Base-by-base conservation (phyloP, 73 alveolate species). In the Symbiodinium pilosum region DNA sequence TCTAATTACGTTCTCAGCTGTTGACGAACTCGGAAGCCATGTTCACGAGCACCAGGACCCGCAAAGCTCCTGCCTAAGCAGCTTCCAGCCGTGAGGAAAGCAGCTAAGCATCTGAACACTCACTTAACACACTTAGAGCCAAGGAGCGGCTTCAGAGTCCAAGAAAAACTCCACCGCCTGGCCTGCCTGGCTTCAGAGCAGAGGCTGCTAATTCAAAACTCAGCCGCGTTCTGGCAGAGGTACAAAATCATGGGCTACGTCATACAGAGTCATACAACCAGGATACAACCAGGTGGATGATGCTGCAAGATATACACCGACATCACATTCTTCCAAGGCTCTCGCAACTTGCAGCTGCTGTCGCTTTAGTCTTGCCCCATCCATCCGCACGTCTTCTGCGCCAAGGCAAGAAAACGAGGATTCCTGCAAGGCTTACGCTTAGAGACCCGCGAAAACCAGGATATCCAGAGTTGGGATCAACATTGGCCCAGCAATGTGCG, bases 281-380 rank as follows among this genome's bases (percentile, higher is more conserved):
- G n/a, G n/a, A n/a, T n/a, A n/a, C n/a, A n/a, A n/a, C n/a, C n/a
- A n/a, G n/a, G n/a, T n/a, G n/a, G n/a, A n/a, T n/a, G n/a, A n/a
- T n/a, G n/a, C n/a, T n/a, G n/a, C n/a, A n/a, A n/a, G n/a, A n/a
- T n/a, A n/a, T n/a, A n/a, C n/a, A n/a, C n/a, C n/a, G n/a, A n/a
- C n/a, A n/a, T n/a, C n/a, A n/a, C n/a, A n/a, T n/a, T n/a, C 18
- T 39, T 30, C 84, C 42, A 30, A 64, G 95, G 38, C 71, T 32
- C 51, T 11, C 52, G 87, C 95, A 28, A 89, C 95, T 42, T 89
- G 95, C 95, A 89, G 75, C 95, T 89, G 95, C 47, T 59, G 86
- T 36, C 86, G 69, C 43, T 89, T 89, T 43, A 89, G 87, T 84
- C 95, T 84, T 73, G 69, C 87, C 47, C 71, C 71, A 64, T 89